A percentile compares a stretch with the other conserved stretches of the same genome.
Conservation (phyloP, 768 basidiomycete species). For the Xerocomellus chrysenteron region DNA sequence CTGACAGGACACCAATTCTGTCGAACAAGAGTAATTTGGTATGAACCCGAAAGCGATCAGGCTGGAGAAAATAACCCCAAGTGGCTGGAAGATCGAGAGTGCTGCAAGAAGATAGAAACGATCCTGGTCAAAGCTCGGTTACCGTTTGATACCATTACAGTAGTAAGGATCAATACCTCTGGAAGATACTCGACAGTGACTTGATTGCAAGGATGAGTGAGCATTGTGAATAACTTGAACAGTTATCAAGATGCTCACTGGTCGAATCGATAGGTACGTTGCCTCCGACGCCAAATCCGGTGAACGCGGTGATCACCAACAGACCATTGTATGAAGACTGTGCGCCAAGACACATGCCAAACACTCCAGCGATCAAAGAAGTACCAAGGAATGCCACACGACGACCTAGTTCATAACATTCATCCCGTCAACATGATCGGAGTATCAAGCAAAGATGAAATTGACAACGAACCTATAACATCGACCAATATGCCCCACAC, state of each 20-base stretch:
- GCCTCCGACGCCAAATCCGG: slow-evolving; percentile 14
- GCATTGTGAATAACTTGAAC: background rate
- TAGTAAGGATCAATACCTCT: background rate
- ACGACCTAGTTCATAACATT: slow-evolving; percentile 10
- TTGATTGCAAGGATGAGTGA: background rate
- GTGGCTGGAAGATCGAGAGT: slow-evolving; percentile 7
- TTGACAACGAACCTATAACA: slow-evolving; percentile 12
- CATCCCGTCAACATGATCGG: background rate
- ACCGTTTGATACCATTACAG: too few species aligned
- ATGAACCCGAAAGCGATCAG: slow-evolving; percentile 11
- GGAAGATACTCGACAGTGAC: slow-evolving; percentile 17
- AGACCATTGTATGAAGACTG: slow-evolving; percentile 12
- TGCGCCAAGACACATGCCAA: slow-evolving; percentile 12
- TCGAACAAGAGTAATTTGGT: slow-evolving; percentile 16
- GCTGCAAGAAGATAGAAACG: slow-evolving; percentile 17
- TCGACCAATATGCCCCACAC: slow-evolving; percentile 18
- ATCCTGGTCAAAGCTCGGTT: slow-evolving; percentile 1
- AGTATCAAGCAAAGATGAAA: background rate
- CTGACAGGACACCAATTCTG: slow-evolving; percentile 8
- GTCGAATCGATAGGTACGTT: slow-evolving; percentile 18
- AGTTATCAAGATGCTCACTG: background rate
- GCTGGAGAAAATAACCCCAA: background rate
- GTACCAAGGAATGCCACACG: slow-evolving; percentile 16
- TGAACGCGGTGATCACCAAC: slow-evolving; percentile 5
- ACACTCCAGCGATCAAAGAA: slow-evolving; percentile 11